phyloP scores from a whole-genome alignment of 1,139 yeast species.

The Suhomyces bolitotheri region DNA sequence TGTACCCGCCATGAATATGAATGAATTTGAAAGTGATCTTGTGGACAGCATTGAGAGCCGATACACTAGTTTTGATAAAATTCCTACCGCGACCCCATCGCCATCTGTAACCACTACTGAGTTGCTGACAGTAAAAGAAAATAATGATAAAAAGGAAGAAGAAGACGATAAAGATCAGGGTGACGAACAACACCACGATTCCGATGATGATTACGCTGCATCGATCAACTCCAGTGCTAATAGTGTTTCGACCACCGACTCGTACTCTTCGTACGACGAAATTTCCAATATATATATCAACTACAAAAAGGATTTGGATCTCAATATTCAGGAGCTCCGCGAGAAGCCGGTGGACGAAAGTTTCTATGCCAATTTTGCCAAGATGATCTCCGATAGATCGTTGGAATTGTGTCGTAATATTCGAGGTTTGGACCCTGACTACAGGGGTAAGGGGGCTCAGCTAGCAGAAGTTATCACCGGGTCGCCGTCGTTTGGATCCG shows the following conservation, averaged over 20 bases:
- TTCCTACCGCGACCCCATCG: not conserved
- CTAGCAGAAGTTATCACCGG: conserved; percentile 51
- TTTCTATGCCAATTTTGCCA: conserved; percentile 35
- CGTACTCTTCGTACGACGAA: conserved; percentile 44
- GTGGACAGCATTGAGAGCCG: conserved; percentile 22
- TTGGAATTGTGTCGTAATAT: conserved; percentile 40
- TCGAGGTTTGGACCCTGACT: conserved; percentile 41
- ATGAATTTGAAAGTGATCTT: conserved; percentile 47
- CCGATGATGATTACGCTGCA: conserved; percentile 15
- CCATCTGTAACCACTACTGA: not conserved
- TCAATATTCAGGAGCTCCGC: conserved; percentile 19
- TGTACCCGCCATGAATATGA: conserved; percentile 67
- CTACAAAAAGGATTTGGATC: conserved; percentile 28
- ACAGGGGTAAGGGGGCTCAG: conserved; percentile 45
- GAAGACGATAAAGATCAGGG: conserved; percentile 1
- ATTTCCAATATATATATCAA: conserved; percentile 35
- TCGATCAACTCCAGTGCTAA: conserved; percentile 27
- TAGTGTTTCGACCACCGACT: conserved; percentile 27
- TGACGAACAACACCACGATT: conserved; percentile 3
- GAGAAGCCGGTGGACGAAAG: conserved; percentile 26
- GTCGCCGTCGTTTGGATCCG: conserved; percentile 40
- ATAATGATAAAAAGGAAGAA: conserved; percentile 2
- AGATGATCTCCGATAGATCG: conserved; percentile 42
- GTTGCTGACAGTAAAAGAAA: not conserved
- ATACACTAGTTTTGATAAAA: conserved; percentile 9